Base-by-base conservation (phyloP, 1,139 yeast genomes). In the Lodderomyces orthopsilosis region DNA sequence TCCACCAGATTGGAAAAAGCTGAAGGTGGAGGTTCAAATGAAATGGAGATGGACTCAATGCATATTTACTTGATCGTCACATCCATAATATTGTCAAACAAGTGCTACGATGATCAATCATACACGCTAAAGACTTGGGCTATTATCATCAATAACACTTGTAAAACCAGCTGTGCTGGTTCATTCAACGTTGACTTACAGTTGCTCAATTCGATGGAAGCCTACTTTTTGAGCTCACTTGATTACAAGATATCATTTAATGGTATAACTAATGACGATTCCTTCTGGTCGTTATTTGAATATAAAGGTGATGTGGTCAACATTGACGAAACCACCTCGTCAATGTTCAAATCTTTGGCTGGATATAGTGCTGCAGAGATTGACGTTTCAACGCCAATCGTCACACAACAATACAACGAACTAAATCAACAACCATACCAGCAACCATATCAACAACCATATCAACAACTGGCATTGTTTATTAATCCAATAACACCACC, bases 101-200 rank as follows among this genome's bases (percentile, higher is more conserved):
- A 77, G 55, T 61, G 72, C 13, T 66, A 61, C 46, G 79, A 77
- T 54, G 82, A 77, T 51, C 77, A 74, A 44, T 70, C 76, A 40
- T 77, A 75, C 49, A 75, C 81, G 1, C 61, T 75, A 49, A 75
- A 75, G 49, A 77, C 81, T 4, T 77, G 82, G 82, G 45, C 56
- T 30, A 56, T 50, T n/a, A 50, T 50, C 9, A 50, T 50, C 14
- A 42, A 47, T 13, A 50, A 46, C 23, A 45, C 51, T 19, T 43
- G 35, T 28, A 37, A 41, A 26, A 30, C 17, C 37, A 12, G 8
- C 21, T 10, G 6, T 17, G 13, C 14, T 6, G 24, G 17, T 24
- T 4, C n/a, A 21, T 7, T 33, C 28, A 7, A 33, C 27, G 24
- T 50, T 13, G 59, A 57, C 44, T 52, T 63, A 37, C 48, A 48